Percentiles rank a stretch among this genome's conserved stretches.
Conservation (phyloP, 2,329 filamentous ascomycete genomes). For the Botrytis fabae region DNA sequence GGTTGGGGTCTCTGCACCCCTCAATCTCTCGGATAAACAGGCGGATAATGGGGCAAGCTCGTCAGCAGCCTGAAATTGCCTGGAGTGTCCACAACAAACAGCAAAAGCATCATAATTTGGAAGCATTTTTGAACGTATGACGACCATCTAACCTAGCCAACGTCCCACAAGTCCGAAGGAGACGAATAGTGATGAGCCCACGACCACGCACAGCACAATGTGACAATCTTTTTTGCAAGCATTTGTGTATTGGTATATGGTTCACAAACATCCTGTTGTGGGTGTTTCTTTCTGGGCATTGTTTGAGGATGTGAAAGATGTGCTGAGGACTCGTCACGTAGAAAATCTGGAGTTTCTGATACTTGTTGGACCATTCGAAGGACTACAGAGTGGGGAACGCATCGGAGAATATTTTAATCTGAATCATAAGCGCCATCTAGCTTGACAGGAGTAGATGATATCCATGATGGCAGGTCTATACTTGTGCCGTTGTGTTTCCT, state of each 20-base stretch:
- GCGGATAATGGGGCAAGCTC: conserved; percentile 24
- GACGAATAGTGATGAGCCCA: conserved; percentile 12
- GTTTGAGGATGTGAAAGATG: conserved; percentile 21
- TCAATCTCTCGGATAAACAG: conserved; percentile 27
- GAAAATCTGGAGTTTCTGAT: neutral
- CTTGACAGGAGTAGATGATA: neutral
- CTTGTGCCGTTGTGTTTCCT: conserved; percentile 4
- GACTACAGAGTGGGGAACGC: conserved; percentile 14
- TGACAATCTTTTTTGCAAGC: conserved; percentile 14
- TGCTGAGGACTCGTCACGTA: conserved; percentile 20
- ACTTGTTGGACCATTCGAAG: conserved; percentile 2
- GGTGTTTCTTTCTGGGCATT: conserved; percentile 20
- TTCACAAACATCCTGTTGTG: conserved; percentile 18
- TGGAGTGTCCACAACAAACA: conserved; percentile 5
- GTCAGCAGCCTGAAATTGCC: conserved; percentile 20
- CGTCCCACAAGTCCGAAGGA: conserved; percentile 20
- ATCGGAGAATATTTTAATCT: conserved; percentile 25
- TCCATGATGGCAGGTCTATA: conserved; percentile 12
- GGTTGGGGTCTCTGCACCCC: conserved; percentile 24
- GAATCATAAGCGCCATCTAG: conserved; percentile 21
- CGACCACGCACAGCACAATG: conserved; percentile 11
- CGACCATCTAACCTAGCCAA: conserved; percentile 17
- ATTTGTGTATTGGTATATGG: conserved; percentile 15
- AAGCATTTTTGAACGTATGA: conserved; percentile 8
- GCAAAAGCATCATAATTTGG: conserved; percentile 12